Base-by-base conservation (phyloP, 306 rosid species). In the Prunus armeniaca region DNA sequence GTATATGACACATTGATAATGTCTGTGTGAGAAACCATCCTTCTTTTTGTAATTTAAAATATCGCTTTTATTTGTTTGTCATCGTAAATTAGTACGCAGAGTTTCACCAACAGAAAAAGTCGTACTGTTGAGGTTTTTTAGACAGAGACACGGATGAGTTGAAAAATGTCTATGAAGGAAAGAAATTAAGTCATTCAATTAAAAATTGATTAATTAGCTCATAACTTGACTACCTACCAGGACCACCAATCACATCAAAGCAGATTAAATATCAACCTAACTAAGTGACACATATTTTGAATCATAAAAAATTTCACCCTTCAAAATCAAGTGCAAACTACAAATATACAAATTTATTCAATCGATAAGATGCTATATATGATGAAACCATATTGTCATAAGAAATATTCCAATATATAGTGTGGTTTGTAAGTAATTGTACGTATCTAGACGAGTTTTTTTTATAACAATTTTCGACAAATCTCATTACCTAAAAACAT, bases 381-480 rank as follows among this genome's bases (percentile, higher is more conserved):
- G 66, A 25, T 62, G 11, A n/a, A 62, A 14, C 9, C 67, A 15
- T 9, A 62, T 55, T n/a, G 19, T 18, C 20, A n/a, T 5, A 19
- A 54, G 1, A 19, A 55, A n/a, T 15, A 52, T 6, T 52, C 1
- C 43, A 38, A 52, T 52, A 13, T 20, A 9, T 56, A 5, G 28
- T 56, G 62, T 56, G 22, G 7, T 22, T 56, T 56, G 14, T 1
- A 20, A 20, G 7, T 56, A 6, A 56, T 10, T 56, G 2, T 6
- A 11, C 0, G 2, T 38, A 38, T 6, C 9, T 38, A 38, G 43
- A 38, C 9, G 2, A 20, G 2, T 56, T 3, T 56, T 20, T 17
- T 56, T 1, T 51, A 1, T 38, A 1, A 0, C 7, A 38, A 38
- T 38, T 38, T 34, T 38, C 2, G 2, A 38, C 2, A 0, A 7